These are phyloP conservation scores for Glycine latifolia DNA, from an alignment of 306 rosid species.

Conservation along the genomic window DNA sequence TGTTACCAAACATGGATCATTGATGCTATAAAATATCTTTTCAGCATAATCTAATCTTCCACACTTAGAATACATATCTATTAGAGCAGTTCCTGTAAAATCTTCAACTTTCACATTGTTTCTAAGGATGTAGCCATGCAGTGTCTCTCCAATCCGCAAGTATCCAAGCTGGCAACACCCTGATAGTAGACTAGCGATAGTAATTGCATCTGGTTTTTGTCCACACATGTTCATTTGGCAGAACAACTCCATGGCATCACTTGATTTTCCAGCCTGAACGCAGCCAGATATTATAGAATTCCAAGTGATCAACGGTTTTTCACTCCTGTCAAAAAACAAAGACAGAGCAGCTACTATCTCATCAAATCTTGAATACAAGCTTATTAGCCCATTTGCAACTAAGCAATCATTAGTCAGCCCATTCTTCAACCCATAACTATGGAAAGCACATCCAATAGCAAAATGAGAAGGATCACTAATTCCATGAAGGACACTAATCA, in stretches of 20 bases:
- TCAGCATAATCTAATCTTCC: constrained; percentile 79
- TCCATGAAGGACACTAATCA: constrained; percentile 80
- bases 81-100: constrained; percentile 74
- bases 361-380: constrained; percentile 79
- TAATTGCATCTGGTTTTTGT: constrained; percentile 67
- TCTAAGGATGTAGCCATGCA: constrained; percentile 67
- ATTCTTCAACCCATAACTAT: constrained; percentile 65
- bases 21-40: constrained; percentile 63
- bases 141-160: constrained; percentile 65
- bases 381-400: constrained; percentile 76
- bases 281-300: constrained; percentile 83
- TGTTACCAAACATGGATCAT: constrained; percentile 75
- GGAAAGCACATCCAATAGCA: constrained; percentile 67
- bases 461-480: constrained; percentile 61
- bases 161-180: constrained; percentile 79
- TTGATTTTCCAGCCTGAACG: constrained; percentile 76
- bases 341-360: constrained; percentile 60
- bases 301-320: constrained; percentile 69
- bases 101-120: constrained; percentile 65
- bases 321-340: constrained; percentile 58
- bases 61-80: constrained; percentile 85
- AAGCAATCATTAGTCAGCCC: constrained; percentile 61
- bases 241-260: constrained; percentile 69
- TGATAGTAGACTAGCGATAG: constrained; percentile 73
- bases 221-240: constrained; percentile 64